Base-by-base conservation (phyloP, 495 filamentous ascomycete genomes). In the Darksidea phi region DNA sequence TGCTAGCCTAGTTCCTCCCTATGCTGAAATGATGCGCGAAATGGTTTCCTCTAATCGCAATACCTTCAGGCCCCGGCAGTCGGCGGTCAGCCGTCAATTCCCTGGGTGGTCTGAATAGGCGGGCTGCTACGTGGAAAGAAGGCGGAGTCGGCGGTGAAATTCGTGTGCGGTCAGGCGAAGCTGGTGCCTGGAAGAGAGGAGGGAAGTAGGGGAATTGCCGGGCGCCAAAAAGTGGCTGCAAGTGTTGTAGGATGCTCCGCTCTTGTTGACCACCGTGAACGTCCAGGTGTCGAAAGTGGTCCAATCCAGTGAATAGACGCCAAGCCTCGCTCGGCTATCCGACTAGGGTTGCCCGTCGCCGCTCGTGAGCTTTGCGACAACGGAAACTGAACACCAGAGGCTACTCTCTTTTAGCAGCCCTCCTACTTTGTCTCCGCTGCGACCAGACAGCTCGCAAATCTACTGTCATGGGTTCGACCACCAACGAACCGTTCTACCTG, bases 401-500 rank as follows among this genome's bases (percentile, higher is more conserved):
- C 41, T 4, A 10, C 10, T 4, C 41, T n/a, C 3, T 13, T 20
- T 43, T 3, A 3, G 3, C 41, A 15, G 5, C 41, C 15, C 15
- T 6, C 6, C 13, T 43, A 3, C 41, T 43, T 20, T n/a, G 3
- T 43, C 13, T 43, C 4, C 3, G 13, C 41, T 3, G 15, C 41
- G 18, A 43, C 41, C 41, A 43, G 41, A n/a, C 41, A 43, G 15
- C 15, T 15, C 41, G 13, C 49, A 6, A 32, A 24, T 3, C 23
- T 21, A 4, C 46, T 6, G 23, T 17, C 46, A 48, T 23, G 46
- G 18, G 41, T 6, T 49, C 47, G 47, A 49, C 5, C 43, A 73
- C 76, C 69, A 80, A 78, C 71, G 94, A 98, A 63, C 85, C 86
- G 13, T 99, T 99, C 74, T 99, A 99, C 72, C 76, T 99, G 54